phyloP scores from a whole-genome alignment of 73 alveolate species.

The Tetrahymena elliotti region DNA sequence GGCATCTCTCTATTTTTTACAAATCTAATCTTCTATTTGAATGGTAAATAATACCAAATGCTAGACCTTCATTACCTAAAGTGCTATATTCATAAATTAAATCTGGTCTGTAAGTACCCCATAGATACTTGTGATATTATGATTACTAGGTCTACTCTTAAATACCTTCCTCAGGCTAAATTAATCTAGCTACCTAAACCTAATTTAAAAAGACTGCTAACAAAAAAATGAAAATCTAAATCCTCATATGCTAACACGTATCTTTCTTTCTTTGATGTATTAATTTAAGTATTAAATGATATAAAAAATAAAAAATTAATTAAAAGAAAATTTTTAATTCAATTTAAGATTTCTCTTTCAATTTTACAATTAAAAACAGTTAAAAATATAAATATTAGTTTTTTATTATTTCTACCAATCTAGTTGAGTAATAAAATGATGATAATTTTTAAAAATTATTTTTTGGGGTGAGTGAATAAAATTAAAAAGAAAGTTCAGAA shows the following conservation, averaged over 20 bases:
- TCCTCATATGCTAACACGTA: not conserved
- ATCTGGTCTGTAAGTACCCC: conserved; percentile 1
- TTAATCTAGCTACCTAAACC: not conserved
- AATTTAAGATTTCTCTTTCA: not conserved
- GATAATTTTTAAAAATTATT: too few species aligned
- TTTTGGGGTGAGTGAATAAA: too few species aligned
- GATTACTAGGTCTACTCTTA: not conserved
- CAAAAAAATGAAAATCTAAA: not conserved
- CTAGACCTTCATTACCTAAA: not conserved
- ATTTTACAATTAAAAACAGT: too few species aligned
- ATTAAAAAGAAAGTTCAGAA: too few species aligned
- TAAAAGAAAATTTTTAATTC: not conserved
- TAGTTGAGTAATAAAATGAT: too few species aligned
- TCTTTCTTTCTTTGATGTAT: not conserved
- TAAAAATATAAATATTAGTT: too few species aligned
- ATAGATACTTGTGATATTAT: not conserved
- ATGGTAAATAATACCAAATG: not conserved
- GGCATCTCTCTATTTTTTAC: not conserved
- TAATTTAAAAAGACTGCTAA: not conserved
- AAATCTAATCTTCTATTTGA: not conserved
- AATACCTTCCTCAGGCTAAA: not conserved
- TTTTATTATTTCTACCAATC: too few species aligned
- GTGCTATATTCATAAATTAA: not conserved
- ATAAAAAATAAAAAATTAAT: not conserved
- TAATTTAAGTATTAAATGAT: not conserved